Evolutionary conservation across 2,329 filamentous ascomycete species (phyloP).

Genomic region (Colletotrichum sansevieriae): DNA sequence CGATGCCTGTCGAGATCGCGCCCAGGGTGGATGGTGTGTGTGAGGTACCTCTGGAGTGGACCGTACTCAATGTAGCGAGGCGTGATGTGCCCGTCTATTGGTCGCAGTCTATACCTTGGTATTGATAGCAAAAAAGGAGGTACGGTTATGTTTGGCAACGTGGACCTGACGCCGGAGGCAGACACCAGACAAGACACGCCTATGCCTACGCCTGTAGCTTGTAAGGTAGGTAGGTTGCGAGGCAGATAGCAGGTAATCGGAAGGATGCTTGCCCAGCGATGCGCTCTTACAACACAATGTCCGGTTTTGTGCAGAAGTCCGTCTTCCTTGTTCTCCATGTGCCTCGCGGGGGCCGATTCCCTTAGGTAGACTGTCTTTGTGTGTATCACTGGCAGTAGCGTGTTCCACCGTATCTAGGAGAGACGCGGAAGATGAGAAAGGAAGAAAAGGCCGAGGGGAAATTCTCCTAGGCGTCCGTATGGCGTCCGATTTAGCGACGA

Average conservation of each 20-base stretch:
- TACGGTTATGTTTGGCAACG: neutral
- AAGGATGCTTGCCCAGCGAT: neutral
- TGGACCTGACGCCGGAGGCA: conserved; percentile 18
- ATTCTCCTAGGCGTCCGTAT: conserved; percentile 2
- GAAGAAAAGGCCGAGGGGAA: neutral
- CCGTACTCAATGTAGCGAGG: neutral
- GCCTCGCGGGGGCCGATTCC: neutral
- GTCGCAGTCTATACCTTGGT: conserved; percentile 4
- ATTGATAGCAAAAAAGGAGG: neutral
- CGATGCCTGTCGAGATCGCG: conserved; percentile 27
- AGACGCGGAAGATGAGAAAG: too few species aligned
- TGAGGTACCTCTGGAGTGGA: conserved; percentile 2
- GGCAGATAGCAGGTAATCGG: neutral
- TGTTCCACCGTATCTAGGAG: conserved; percentile 1
- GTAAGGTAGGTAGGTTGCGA: neutral
- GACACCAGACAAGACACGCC: too few species aligned
- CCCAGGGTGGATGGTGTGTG: conserved; percentile 22
- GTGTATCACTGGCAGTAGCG: conserved; percentile 26
- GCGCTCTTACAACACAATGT: conserved; percentile 24
- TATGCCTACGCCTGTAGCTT: too few species aligned
- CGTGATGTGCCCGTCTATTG: conserved; percentile 25
- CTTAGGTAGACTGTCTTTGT: conserved; percentile 11
- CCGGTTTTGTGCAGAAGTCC: conserved; percentile 32
- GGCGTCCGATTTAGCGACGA: conserved; percentile 13
- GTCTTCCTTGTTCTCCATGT: conserved; percentile 13